These are phyloP conservation scores for Tagetes erecta DNA, from an alignment of 129 eudicot species.

Conservation along the genomic window DNA sequence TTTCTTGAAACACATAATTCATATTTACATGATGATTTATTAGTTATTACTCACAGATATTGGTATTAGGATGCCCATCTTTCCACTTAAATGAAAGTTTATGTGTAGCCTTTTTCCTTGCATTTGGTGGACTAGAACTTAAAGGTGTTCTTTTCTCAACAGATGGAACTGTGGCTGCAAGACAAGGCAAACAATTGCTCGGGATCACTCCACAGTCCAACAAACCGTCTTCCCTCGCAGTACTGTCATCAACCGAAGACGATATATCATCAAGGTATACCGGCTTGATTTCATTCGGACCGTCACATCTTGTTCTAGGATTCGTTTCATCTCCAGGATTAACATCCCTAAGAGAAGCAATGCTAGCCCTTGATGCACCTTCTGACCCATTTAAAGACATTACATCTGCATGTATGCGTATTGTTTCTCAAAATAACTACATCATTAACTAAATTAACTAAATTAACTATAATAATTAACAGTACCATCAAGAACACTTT, in stretches of 20 bases:
- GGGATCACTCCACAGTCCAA: conserved; percentile 80
- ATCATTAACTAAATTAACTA: background rate
- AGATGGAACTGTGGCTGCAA: conserved; percentile 68
- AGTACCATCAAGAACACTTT: conserved; percentile 86
- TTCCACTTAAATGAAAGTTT: conserved; percentile 85
- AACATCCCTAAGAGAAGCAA: conserved; percentile 44
- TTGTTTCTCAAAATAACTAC: background rate
- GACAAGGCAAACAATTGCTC: conserved; percentile 86
- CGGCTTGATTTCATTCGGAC: conserved; percentile 46
- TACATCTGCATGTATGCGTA: conserved; percentile 43
- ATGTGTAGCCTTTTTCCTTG: conserved; percentile 59
- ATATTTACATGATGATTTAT: background rate
- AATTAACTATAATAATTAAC: no score
- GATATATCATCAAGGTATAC: conserved; percentile 66
- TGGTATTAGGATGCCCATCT: conserved; percentile 67
- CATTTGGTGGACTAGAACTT: conserved; percentile 69
- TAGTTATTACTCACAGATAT: conserved; percentile 49
- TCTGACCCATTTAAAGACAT: conserved; percentile 57
- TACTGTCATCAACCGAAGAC: conserved; percentile 55
- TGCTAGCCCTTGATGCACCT: conserved; percentile 51
- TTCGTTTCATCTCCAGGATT: conserved; percentile 34
- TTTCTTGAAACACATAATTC: background rate
- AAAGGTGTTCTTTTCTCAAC: conserved; percentile 76
- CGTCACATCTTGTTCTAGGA: conserved; percentile 42
- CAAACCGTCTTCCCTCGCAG: conserved; percentile 54